phyloP scores from a whole-genome alignment of 352 stramenopile genomes.

The Pythium brassicae region DNA sequence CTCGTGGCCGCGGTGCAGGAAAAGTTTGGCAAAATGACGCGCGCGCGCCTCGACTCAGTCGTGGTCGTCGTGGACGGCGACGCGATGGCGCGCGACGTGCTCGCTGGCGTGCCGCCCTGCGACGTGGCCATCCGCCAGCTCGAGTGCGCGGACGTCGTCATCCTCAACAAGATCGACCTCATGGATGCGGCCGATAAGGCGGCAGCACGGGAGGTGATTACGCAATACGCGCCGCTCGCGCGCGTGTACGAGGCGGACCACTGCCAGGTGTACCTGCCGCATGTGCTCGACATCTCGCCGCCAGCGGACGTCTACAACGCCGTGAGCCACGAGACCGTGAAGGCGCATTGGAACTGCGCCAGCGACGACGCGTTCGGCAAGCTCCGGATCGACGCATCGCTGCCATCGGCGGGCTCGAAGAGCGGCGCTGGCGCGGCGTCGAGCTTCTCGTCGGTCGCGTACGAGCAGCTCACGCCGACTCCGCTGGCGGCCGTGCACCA shows the following conservation, averaged over 20 bases:
- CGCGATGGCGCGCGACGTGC: constrained; percentile 42
- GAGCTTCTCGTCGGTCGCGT: constrained; percentile 42
- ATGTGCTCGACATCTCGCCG: constrained; percentile 66
- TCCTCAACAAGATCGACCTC: constrained; percentile 83
- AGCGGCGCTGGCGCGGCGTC: constrained; percentile 1
- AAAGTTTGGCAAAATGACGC: constrained; percentile 76
- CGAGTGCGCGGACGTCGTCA: constrained; percentile 65
- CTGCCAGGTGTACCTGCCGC: constrained; percentile 55
- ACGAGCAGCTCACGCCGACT: constrained; percentile 35
- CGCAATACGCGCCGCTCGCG: constrained; percentile 40
- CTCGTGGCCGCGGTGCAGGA: constrained; percentile 63
- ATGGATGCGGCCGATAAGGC: constrained; percentile 28
- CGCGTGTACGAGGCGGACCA: constrained; percentile 69
- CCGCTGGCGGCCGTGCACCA: constrained; percentile 43
- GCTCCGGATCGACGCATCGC: constrained; percentile 22
- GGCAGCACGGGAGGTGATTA: constrained; percentile 27
- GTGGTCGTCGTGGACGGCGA: constrained; percentile 77
- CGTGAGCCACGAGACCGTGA: constrained; percentile 64
- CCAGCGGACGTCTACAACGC: constrained; percentile 45
- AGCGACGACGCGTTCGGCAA: constrained; percentile 30
- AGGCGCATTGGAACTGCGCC: constrained; percentile 53
- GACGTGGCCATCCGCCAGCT: constrained; percentile 56
- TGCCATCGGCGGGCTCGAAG: not conserved
- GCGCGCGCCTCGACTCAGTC: constrained; percentile 72
- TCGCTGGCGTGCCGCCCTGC: constrained; percentile 19